phyloP scores from a whole-genome alignment of 768 basidiomycete species.

The Phanerochaete sordida region DNA sequence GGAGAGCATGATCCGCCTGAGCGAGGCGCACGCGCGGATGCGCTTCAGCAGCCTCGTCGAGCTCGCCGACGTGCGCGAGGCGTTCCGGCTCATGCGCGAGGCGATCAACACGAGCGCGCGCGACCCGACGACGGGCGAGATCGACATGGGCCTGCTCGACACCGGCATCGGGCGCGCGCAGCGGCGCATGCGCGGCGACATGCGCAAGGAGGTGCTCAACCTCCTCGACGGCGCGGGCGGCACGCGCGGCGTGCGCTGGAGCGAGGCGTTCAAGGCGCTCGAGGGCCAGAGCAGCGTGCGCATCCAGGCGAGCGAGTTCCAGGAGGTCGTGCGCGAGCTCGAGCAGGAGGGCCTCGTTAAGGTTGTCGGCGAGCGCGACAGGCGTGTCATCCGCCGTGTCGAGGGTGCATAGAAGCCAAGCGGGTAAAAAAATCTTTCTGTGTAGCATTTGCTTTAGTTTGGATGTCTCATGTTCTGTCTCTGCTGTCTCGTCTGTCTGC shows the following conservation, averaged over 20 bases:
- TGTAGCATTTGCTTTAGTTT: background rate
- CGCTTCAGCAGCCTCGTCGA: slow-evolving; percentile 87
- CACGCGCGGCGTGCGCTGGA: slow-evolving; percentile 71
- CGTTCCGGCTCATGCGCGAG: slow-evolving; percentile 92
- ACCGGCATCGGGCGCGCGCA: slow-evolving; percentile 90
- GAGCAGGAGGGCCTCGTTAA: slow-evolving; percentile 87
- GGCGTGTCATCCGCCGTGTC: slow-evolving; percentile 71
- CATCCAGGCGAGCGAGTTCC: slow-evolving; percentile 78
- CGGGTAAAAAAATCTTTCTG: slow-evolving; percentile 9
- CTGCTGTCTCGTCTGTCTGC: background rate
- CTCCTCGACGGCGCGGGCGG: slow-evolving; percentile 52
- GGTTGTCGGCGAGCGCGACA: slow-evolving; percentile 84
- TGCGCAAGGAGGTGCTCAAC: slow-evolving; percentile 75
- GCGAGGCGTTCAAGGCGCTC: slow-evolving; percentile 73
- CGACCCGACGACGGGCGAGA: slow-evolving; percentile 95
- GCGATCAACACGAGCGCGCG: slow-evolving; percentile 93
- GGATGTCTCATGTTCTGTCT: background rate
- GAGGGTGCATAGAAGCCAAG: slow-evolving; percentile 31
- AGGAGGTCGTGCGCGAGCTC: slow-evolving; percentile 69
- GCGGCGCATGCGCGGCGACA: slow-evolving; percentile 82
- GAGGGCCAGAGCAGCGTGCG: slow-evolving; percentile 82
- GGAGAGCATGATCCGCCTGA: slow-evolving; percentile 94
- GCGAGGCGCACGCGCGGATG: slow-evolving; percentile 97
- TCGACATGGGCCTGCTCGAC: slow-evolving; percentile 94
- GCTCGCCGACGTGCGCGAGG: slow-evolving; percentile 83